Percentiles rank a stretch among this genome's conserved stretches.
Evolutionary conservation across 768 basidiomycete genomes (phyloP).

Genomic region (Boletus vinaceobasis): DNA sequence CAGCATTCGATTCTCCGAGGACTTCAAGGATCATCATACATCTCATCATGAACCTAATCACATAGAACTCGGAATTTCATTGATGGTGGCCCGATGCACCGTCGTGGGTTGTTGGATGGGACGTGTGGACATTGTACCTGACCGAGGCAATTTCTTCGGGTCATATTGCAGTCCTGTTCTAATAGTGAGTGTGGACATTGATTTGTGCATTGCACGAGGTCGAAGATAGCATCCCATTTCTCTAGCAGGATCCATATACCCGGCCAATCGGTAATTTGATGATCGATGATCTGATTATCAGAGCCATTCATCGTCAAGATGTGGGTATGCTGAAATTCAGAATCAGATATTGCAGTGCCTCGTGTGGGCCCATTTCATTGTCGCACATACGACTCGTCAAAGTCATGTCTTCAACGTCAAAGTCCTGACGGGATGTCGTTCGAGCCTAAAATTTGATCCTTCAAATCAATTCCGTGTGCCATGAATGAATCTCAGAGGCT

Average conservation of each 20-base stretch:
- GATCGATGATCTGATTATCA: conserved; percentile 3
- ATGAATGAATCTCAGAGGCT: neutral
- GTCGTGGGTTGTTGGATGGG: neutral
- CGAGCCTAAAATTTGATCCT: neutral
- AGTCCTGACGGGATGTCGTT: neutral
- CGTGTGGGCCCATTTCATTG: conserved; percentile 4
- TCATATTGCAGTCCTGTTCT: neutral
- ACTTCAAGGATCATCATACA: neutral
- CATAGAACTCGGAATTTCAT: neutral
- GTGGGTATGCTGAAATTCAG: conserved; percentile 4
- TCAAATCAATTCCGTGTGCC: neutral
- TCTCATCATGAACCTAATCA: neutral
- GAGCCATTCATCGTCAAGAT: neutral
- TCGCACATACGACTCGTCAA: neutral
- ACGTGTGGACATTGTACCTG: neutral
- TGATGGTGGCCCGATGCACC: neutral
- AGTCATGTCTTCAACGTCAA: neutral
- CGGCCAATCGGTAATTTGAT: neutral
- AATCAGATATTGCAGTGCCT: conserved; percentile 4
- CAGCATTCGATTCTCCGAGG: conserved; percentile 12
- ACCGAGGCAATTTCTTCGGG: neutral
- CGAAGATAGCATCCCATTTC: neutral
- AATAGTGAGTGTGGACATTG: neutral
- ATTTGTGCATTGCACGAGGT: conserved; percentile 1
- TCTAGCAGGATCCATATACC: neutral